A percentile compares a stretch with the other conserved stretches of the same genome.
These are phyloP conservation scores for Cryptococcus sp. DNA, from an alignment of 1,284 basidiomycete genomes.

Conservation along the genomic window DNA sequence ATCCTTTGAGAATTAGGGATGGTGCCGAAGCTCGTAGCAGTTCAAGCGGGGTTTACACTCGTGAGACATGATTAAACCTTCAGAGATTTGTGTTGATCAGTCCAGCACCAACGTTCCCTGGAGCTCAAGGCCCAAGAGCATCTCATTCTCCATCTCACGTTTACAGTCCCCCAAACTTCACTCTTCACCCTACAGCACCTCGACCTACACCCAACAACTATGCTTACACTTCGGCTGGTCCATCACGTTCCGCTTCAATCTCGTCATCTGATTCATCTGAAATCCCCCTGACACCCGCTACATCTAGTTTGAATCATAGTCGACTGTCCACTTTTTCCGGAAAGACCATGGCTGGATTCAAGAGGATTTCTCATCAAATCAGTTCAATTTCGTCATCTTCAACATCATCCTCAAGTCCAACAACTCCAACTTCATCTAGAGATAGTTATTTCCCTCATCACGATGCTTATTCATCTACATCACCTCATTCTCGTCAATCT, in stretches of 20 bases:
- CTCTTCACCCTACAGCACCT: neutral
- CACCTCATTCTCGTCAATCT: neutral
- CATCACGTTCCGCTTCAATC: slow-evolving; percentile 1
- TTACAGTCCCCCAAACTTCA: slow-evolving; percentile 1
- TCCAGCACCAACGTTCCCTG: slow-evolving; percentile 4
- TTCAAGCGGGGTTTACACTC: slow-evolving; percentile 6
- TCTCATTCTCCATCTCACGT: slow-evolving; percentile 4
- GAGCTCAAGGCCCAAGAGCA: slow-evolving; percentile 1
- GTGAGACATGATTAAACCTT: neutral
- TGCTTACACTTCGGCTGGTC: neutral
- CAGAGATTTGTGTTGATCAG: neutral
- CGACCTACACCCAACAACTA: neutral
- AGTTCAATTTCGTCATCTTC: neutral
- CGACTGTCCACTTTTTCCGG: slow-evolving; percentile 1
- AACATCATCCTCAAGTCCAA: neutral
- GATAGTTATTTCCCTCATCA: slow-evolving; percentile 5
- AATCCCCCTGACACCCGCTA: neutral
- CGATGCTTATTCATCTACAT: neutral
- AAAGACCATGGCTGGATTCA: neutral
- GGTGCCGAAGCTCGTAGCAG: neutral
- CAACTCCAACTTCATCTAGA: neutral
- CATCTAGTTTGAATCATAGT: neutral
- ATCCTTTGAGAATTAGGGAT: slow-evolving; percentile 1
- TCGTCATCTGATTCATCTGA: neutral
- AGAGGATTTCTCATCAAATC: slow-evolving; percentile 2